Conservation (phyloP, 257 asterid genomes). For the Fraxinus excelsior region DNA sequence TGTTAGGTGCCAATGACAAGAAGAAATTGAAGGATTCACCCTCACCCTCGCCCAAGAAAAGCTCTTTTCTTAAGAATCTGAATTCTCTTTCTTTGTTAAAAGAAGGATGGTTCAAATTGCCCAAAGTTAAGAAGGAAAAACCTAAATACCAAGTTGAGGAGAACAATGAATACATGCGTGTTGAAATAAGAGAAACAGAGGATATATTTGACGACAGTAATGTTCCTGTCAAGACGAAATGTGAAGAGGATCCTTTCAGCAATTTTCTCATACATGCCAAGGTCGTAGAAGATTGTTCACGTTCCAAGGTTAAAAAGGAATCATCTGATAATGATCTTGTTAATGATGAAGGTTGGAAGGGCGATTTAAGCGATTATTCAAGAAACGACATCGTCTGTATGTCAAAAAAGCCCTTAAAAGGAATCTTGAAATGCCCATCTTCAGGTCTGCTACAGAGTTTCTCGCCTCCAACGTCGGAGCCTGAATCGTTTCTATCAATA, state of each 20-base stretch:
- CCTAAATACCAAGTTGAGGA: conserved; percentile 18
- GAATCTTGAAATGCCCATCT: conserved; percentile 63
- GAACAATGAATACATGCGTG: conserved; percentile 17
- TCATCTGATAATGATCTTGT: not conserved
- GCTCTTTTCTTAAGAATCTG: conserved; percentile 58
- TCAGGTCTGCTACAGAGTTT: conserved; percentile 24
- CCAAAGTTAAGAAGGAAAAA: conserved; percentile 42
- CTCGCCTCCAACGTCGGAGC: conserved; percentile 23
- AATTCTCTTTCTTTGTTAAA: conserved; percentile 49
- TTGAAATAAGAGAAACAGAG: conserved; percentile 26
- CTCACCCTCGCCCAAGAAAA: conserved; percentile 29
- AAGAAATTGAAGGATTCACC: conserved; percentile 27
- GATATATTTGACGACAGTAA: conserved; percentile 23
- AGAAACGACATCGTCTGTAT: conserved; percentile 3
- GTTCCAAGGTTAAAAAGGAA: conserved; percentile 19
- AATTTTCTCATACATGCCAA: conserved; percentile 4
- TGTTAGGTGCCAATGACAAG: conserved; percentile 43
- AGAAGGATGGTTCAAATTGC: conserved; percentile 69
- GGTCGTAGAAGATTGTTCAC: conserved; percentile 18
- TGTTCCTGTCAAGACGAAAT: not conserved
- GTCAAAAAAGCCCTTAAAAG: conserved; percentile 46
- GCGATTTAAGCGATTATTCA: conserved; percentile 17
- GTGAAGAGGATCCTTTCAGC: not conserved
- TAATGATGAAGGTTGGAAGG: not conserved
- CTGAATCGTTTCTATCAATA: conserved; percentile 24